Evolutionary conservation across 179 eudicot genomes (phyloP).

Genomic region (Spinacia oleracea): DNA sequence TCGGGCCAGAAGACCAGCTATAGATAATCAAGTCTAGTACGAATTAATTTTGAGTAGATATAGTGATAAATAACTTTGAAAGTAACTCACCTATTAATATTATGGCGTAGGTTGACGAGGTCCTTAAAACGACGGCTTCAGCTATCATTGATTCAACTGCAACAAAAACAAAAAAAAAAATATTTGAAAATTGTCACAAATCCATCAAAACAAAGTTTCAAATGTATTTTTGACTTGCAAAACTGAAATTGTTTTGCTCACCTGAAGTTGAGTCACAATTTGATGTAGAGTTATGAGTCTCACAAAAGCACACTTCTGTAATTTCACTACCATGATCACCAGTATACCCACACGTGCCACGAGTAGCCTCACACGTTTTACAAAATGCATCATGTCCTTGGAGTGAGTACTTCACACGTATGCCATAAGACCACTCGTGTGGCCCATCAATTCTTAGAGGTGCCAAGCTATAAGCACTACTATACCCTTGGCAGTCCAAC

Average conservation of each 20-base stretch:
- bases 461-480: conserved; percentile 84
- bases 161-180: too few species aligned
- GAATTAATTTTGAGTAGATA: background rate
- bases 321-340: conserved; percentile 38
- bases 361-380: conserved; percentile 76
- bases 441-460: conserved; percentile 66
- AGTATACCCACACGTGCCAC: conserved; percentile 80
- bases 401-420: conserved; percentile 76
- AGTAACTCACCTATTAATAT: background rate
- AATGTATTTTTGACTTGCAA: background rate
- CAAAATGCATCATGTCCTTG: conserved; percentile 64
- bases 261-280: conserved; percentile 68
- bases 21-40: too few species aligned
- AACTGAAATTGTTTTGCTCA: conserved; percentile 12
- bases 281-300: conserved; percentile 72
- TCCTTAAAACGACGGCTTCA: conserved; percentile 2
- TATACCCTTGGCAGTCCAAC: conserved; percentile 86
- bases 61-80: background rate
- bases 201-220: too few species aligned
- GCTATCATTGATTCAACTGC: conserved; percentile 36
- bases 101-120: background rate
- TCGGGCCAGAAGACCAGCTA: too few species aligned
- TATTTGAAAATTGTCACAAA: too few species aligned
- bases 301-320: conserved; percentile 71
- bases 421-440: conserved; percentile 82